A percentile compares a stretch with the other conserved stretches of the same genome.
Evolutionary conservation across 2,329 filamentous ascomycete species (phyloP).

Genomic region (Gnomoniopsis sp.): DNA sequence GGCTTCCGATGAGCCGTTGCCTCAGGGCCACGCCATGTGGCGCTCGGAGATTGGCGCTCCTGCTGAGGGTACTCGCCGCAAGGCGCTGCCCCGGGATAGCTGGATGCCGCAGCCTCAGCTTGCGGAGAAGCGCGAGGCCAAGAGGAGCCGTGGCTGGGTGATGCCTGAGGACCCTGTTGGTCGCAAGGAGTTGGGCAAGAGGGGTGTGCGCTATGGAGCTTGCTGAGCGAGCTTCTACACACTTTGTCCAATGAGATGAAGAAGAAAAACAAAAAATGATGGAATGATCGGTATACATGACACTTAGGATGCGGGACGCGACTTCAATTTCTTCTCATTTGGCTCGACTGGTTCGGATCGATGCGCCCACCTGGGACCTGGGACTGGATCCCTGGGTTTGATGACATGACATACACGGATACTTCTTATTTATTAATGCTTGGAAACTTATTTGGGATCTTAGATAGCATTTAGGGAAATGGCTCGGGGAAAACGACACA

Average conservation of each 20-base stretch:
- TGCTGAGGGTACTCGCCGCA: slow-evolving; percentile 67
- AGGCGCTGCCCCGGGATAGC: slow-evolving; percentile 64
- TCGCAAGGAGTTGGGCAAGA: slow-evolving; percentile 67
- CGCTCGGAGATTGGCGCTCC: slow-evolving; percentile 71
- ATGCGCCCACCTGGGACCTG: background rate
- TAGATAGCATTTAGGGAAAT: background rate
- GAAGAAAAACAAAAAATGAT: background rate
- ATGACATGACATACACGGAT: background rate
- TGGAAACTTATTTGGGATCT: background rate
- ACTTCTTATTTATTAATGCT: background rate
- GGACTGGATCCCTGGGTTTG: background rate
- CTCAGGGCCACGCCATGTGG: slow-evolving; percentile 56
- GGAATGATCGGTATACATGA: background rate
- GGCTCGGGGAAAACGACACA: background rate
- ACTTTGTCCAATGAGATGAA: background rate
- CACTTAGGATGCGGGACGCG: background rate
- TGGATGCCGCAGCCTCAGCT: slow-evolving; percentile 75
- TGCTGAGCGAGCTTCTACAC: slow-evolving; percentile 8
- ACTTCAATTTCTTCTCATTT: background rate
- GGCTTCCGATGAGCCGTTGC: slow-evolving; percentile 30
- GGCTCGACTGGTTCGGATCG: background rate
- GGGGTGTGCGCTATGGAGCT: slow-evolving; percentile 55
- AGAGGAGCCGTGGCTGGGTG: slow-evolving; percentile 71
- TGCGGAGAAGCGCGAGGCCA: slow-evolving; percentile 73
- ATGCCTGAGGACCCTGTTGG: slow-evolving; percentile 71